Conservation (phyloP, 164 flowering plant species). For the Magnolia sinica region DNA sequence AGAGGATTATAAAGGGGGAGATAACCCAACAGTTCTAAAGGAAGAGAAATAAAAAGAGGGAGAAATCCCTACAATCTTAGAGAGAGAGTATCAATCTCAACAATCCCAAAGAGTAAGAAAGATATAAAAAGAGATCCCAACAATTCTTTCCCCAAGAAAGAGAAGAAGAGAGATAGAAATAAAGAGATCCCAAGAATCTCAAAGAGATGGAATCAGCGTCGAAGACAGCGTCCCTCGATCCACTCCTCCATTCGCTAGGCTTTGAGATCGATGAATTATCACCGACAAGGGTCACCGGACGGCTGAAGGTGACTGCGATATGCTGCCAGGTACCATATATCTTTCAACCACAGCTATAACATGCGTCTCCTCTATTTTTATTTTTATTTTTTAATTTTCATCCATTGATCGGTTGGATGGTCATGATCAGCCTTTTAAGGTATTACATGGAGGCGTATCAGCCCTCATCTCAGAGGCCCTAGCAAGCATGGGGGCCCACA, state of each 20-base stretch:
- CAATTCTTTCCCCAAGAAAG: neutral
- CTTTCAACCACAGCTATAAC: neutral
- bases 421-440: conserved; percentile 58
- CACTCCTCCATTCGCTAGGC: conserved; percentile 57
- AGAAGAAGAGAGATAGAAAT: neutral
- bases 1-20: no score
- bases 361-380: neutral
- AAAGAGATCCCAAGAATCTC: neutral
- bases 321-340: conserved; percentile 54
- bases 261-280: conserved; percentile 54
- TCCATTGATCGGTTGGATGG: neutral
- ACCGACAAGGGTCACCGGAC: conserved; percentile 51
- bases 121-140: neutral
- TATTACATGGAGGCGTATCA: conserved; percentile 87
- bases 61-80: no score
- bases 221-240: conserved; percentile 42
- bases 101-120: neutral
- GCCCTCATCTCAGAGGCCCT: conserved; percentile 77
- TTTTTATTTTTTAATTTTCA: neutral
- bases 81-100: no score
- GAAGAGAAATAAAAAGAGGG: no score
- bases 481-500: conserved; percentile 87
- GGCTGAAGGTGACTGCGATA: conserved; percentile 42
- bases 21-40: no score
- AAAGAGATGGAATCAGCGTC: conserved; percentile 4